Evolutionary conservation across 345 rosid species (phyloP).

Genomic region (Noccaea caerulescens): DNA sequence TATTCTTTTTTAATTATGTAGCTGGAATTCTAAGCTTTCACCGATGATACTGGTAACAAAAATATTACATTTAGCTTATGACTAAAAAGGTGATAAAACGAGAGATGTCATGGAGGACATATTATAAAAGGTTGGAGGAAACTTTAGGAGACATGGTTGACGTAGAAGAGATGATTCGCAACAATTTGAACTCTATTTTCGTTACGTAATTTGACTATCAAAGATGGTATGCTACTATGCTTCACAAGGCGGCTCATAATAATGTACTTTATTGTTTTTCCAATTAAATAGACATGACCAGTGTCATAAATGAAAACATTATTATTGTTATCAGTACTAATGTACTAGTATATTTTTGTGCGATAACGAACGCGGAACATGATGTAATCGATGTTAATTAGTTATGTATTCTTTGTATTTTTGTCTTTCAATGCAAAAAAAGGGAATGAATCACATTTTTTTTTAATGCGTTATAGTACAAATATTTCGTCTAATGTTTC

Average conservation of each 20-base stretch:
- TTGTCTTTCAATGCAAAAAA: too few species aligned
- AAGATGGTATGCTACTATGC: slow-evolving; percentile 34
- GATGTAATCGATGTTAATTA: not conserved
- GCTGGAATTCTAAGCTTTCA: not conserved
- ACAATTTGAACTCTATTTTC: not conserved
- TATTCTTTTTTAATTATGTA: not conserved
- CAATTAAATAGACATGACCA: not conserved
- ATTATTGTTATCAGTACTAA: too few species aligned
- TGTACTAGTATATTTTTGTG: too few species aligned
- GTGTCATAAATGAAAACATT: slow-evolving; percentile 3
- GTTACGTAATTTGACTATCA: slow-evolving; percentile 16
- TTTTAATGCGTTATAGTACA: not conserved
- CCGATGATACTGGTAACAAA: not conserved
- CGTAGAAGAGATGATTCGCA: slow-evolving; percentile 40
- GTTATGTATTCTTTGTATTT: not conserved
- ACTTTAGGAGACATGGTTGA: slow-evolving; percentile 35
- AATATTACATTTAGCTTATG: not conserved
- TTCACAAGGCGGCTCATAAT: slow-evolving; percentile 33
- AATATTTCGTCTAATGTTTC: slow-evolving; percentile 1
- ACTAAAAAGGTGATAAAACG: not conserved
- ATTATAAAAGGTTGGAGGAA: slow-evolving; percentile 7
- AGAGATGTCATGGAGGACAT: not conserved
- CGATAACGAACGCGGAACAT: not conserved
- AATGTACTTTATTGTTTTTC: not conserved
- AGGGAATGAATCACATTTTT: not conserved